phyloP scores from a whole-genome alignment of 2,329 filamentous ascomycete species.

The Xylaria sp. region DNA sequence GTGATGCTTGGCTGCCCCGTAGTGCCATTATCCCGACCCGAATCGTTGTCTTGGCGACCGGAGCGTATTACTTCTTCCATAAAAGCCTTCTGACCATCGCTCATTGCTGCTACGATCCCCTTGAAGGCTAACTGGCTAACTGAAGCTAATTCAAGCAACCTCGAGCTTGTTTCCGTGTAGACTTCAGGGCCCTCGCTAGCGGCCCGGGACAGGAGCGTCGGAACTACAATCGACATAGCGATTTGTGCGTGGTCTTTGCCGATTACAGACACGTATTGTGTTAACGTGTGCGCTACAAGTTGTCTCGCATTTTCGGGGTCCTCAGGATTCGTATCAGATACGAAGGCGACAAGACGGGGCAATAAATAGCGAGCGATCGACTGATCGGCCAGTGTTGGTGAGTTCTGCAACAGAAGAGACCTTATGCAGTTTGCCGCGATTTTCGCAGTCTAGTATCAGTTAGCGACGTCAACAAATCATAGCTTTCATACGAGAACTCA shows the following conservation, averaged over 20 bases:
- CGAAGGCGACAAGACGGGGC: constrained; percentile 76
- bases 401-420: constrained; percentile 74
- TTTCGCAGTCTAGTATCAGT: constrained; percentile 70
- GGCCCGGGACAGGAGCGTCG: constrained; percentile 76
- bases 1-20: constrained; percentile 80
- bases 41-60: constrained; percentile 55
- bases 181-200: constrained; percentile 64
- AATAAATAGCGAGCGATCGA: constrained; percentile 76
- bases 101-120: constrained; percentile 73
- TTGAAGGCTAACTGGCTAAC: constrained; percentile 76
- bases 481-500: constrained; percentile 41
- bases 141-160: constrained; percentile 81
- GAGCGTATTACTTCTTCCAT: constrained; percentile 81
- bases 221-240: constrained; percentile 78
- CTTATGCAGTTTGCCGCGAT: constrained; percentile 90
- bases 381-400: constrained; percentile 69
- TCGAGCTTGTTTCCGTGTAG: constrained; percentile 74
- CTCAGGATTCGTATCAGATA: constrained; percentile 71
- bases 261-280: constrained; percentile 66
- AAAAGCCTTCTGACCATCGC: constrained; percentile 70
- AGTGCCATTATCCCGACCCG: constrained; percentile 48
- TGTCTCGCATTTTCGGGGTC: constrained; percentile 79
- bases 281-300: constrained; percentile 75
- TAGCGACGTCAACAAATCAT: constrained; percentile 20
- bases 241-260: constrained; percentile 52